A percentile compares a stretch with the other conserved stretches of the same genome.
These are phyloP conservation scores for Metschnikowia bowlesiae DNA, from an alignment of 805 yeast species.

Conservation along the genomic window DNA sequence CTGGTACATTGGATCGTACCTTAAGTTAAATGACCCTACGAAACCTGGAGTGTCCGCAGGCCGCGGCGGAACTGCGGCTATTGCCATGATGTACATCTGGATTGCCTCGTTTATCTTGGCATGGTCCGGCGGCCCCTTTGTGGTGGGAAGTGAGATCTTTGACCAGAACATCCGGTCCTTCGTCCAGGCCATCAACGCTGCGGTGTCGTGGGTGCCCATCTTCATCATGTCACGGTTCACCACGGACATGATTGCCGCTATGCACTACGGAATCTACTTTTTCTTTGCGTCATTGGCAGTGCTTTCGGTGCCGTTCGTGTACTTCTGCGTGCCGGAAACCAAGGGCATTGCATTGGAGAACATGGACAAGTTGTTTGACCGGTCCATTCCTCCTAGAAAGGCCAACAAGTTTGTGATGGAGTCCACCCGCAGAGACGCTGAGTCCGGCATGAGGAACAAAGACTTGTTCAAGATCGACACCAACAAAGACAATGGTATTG, in stretches of 20 bases:
- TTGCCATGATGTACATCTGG: constrained; percentile 40
- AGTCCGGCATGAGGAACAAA: constrained; percentile 13
- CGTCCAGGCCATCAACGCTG: constrained; percentile 38
- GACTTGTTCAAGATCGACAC: constrained; percentile 21
- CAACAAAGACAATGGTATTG: constrained; percentile 16
- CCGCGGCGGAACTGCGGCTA: constrained; percentile 38
- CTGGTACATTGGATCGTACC: constrained; percentile 38
- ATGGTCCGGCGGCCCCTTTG: constrained; percentile 41
- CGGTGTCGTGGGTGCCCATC: constrained; percentile 38
- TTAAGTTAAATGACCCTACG: constrained; percentile 33
- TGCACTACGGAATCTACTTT: constrained; percentile 35
- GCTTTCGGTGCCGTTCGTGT: constrained; percentile 34
- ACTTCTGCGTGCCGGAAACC: constrained; percentile 35
- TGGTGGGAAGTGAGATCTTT: constrained; percentile 36
- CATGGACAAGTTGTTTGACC: constrained; percentile 26
- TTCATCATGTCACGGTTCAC: constrained; percentile 35
- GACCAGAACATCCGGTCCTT: constrained; percentile 39
- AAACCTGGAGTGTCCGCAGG: constrained; percentile 29
- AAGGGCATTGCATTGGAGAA: constrained; percentile 34
- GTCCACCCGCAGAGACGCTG: constrained; percentile 15
- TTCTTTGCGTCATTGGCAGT: constrained; percentile 34
- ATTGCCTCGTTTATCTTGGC: constrained; percentile 37
- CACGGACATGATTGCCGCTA: constrained; percentile 29
- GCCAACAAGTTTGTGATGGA: constrained; percentile 21
- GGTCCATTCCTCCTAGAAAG: constrained; percentile 18